These are phyloP conservation scores for Pneumocystis canis DNA, from an alignment of 1,139 yeast species.

Conservation along the genomic window DNA sequence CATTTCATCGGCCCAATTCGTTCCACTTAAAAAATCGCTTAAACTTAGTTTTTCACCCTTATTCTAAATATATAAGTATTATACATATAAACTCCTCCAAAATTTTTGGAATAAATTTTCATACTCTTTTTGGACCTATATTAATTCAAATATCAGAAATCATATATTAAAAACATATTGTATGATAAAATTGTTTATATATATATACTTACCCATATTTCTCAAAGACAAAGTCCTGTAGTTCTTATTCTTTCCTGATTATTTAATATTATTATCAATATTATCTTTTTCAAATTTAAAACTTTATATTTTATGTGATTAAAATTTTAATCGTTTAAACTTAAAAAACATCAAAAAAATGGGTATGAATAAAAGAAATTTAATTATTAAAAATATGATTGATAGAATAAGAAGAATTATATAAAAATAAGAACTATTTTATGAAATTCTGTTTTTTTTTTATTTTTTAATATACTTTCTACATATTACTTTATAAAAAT, in stretches of 20 bases:
- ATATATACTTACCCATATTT: background rate
- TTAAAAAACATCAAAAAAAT: too few relatives aligned
- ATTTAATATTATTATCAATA: too few relatives aligned
- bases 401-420: too few relatives aligned
- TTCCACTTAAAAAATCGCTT: constrained; percentile 11
- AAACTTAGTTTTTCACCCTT: constrained; percentile 18
- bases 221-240: background rate
- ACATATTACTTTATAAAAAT: background rate
- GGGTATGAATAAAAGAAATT: too few relatives aligned
- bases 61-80: background rate
- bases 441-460: background rate
- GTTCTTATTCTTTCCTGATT: background rate
- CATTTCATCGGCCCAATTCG: constrained; percentile 17
- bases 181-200: background rate
- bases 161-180: background rate
- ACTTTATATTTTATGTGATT: too few relatives aligned
- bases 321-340: too few relatives aligned
- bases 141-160: background rate
- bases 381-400: too few relatives aligned
- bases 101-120: background rate
- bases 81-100: background rate
- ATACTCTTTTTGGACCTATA: constrained; percentile 8
- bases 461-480: background rate
- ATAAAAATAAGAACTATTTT: background rate
- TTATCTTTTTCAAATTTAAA: too few relatives aligned